Base-by-base conservation (phyloP, 2,329 filamentous ascomycete species). In the Xylaria sp. region DNA sequence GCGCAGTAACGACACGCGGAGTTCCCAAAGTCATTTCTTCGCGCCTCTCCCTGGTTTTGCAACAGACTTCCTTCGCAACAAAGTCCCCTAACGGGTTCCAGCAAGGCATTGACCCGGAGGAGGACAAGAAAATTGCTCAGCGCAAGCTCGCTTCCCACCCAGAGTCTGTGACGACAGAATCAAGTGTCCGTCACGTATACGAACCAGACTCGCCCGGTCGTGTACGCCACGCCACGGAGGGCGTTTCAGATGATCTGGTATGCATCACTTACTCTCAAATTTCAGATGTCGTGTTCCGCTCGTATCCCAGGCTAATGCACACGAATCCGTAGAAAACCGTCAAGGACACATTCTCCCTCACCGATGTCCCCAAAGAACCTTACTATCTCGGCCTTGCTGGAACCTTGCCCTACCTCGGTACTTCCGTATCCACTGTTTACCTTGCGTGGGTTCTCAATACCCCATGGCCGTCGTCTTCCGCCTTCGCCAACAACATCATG, bases 391-490 rank as follows among this genome's bases (percentile, higher is more conserved):
- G 92, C 65, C 83, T 93, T 67, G 92, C 92, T 6, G 94, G 93
- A 76, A 90, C 97, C 1, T 76, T 97, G 5, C 93, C 96, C 54
- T 97, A 97, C 81, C 84, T 97, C 10, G 92, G 86, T 49, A 97
- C 94, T 4, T 97, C 94, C 0, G 77, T 94, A 3, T 89, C 92
- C 40, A 97, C 94, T 0, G 86, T 97, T 63, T 94, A 90, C 78
- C 89, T 97, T 46, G 89, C 93, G 2, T 97, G 90, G 86, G 90
- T 96, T 76, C 89, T 97, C 72, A 94, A 93, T 78, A 89, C 91
- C 69, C 83, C 88, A 0, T 82, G 82, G 77, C 85, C 87, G 0
- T 82, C 83, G 17, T 82, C 83, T 7, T 93, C 92, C 38, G 83
- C 85, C 33, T 83, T 91, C 59, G 77, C 94, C 51, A 86, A 96